phyloP scores from a whole-genome alignment of 129 eudicot genomes.

The Deinandra increscens region DNA sequence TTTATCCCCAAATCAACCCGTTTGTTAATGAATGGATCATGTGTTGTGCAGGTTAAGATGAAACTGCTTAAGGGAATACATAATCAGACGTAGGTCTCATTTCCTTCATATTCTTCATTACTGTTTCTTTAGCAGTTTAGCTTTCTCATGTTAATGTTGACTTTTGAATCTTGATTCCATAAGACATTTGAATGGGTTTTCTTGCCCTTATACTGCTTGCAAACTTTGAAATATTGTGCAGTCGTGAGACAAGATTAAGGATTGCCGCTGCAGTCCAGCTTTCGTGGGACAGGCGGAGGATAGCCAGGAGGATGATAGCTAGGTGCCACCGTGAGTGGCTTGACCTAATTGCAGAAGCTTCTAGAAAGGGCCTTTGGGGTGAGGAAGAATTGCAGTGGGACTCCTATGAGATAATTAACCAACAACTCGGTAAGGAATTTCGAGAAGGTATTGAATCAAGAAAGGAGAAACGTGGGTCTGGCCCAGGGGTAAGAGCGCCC shows the following conservation, averaged over 20 bases:
- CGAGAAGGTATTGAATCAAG: conserved; percentile 55
- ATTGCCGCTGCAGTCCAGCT: conserved; percentile 75
- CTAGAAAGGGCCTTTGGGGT: conserved; percentile 62
- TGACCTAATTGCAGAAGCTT: conserved; percentile 69
- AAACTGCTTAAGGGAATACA: conserved; percentile 67
- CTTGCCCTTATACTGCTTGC: conserved; percentile 11
- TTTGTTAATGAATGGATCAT: not conserved
- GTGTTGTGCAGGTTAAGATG: conserved; percentile 66
- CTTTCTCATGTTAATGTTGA: not conserved
- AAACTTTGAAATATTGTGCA: conserved; percentile 21
- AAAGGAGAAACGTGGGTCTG: conserved; percentile 36
- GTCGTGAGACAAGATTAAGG: conserved; percentile 68
- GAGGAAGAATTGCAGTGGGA: conserved; percentile 88
- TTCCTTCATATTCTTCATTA: conserved; percentile 3
- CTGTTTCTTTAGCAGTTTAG: conserved; percentile 19
- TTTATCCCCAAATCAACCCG: not conserved
- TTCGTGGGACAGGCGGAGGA: conserved; percentile 66
- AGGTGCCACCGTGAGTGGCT: conserved; percentile 78
- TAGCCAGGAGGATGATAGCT: conserved; percentile 55
- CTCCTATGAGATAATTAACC: conserved; percentile 56
- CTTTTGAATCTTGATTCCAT: not conserved
- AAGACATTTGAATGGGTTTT: not conserved
- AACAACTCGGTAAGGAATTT: conserved; percentile 63
- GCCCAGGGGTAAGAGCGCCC: conserved; percentile 68
- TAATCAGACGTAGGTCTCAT: conserved; percentile 68